Evolutionary conservation across 345 rosid genomes (phyloP), one percentile per base, ranked within the genome.

Genomic region (Lenwebbia sp.): DNA sequence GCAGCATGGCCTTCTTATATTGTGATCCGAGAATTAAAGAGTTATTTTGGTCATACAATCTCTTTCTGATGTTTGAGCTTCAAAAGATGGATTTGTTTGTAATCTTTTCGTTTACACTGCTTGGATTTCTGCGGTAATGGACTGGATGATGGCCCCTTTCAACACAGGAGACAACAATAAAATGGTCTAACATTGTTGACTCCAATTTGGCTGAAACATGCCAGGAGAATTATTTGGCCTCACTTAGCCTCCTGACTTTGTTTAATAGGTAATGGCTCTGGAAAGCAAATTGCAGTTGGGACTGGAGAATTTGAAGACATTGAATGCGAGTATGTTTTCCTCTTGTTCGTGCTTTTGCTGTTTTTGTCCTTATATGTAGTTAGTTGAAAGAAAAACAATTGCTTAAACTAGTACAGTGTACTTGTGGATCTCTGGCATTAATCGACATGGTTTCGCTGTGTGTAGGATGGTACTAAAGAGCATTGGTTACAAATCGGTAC

Each of bases 401-500:
- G 78, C 78, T 17, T 70, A 17, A 17, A 15, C 78, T 33, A 70
- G 13, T 22, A 4, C 44, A 2, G 47, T 70, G 21, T 65, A 33
- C 78, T 33, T 62, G 14, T 13, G 40, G 30, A 30, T 28, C 74
- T 37, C 40, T 33, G 41, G 23, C 10, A 4, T 7, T 30, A 62
- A 62, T 62, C 30, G 40, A 19, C 78, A 4, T 19, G 47, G 25
- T 70, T 70, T 44, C 44, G 6, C 70, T 65, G 44, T 65, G 78
- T 33, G 40, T 70, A 97, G 99, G 93, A 50, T 95, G 87, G 98
- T 95, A 90, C 87, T 95, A 87, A 97, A 94, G 92, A 94, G 98
- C 94, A 94, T 97, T 86, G 99, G 99, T 85, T 97, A 97, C 91
- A 96, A 94, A 92, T 94, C 99, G 13, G 90, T 94, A 81, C 95